phyloP scores from a whole-genome alignment of 768 basidiomycete species.

The Neoboletus subvelutipes region DNA sequence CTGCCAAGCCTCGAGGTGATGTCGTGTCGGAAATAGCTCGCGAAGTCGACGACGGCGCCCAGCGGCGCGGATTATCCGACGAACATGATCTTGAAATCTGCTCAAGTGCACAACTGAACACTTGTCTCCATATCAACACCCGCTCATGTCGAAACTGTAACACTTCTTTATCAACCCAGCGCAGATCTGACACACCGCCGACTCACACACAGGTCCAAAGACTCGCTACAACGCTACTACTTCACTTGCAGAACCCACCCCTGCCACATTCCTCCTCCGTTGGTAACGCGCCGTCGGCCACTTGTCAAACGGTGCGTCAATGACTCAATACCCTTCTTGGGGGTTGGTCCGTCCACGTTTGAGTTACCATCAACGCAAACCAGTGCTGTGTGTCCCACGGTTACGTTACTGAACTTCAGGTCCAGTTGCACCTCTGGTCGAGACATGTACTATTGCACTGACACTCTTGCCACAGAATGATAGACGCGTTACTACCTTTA shows the following conservation, averaged over 20 bases:
- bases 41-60: slow-evolving; percentile 2
- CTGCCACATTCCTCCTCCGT: neutral
- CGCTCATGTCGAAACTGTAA: neutral
- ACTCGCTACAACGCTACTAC: no score
- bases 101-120: neutral
- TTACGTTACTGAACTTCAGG: neutral
- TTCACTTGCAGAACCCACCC: neutral
- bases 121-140: slow-evolving; percentile 25
- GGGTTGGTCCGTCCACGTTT: neutral
- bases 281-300: neutral
- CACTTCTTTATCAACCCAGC: neutral
- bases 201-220: no score
- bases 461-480: slow-evolving; percentile 11
- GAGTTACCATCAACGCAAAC: slow-evolving; percentile 26
- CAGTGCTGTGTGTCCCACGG: slow-evolving; percentile 16
- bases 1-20: slow-evolving; percentile 30
- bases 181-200: slow-evolving; percentile 8
- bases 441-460: neutral
- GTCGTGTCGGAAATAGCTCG: slow-evolving; percentile 27
- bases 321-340: neutral
- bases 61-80: neutral
- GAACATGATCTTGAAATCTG: neutral
- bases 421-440: neutral
- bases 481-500: slow-evolving; percentile 34
- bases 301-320: slow-evolving; percentile 5